phyloP scores from a whole-genome alignment of 352 stramenopile genomes.

The Pythium plurisporium region DNA sequence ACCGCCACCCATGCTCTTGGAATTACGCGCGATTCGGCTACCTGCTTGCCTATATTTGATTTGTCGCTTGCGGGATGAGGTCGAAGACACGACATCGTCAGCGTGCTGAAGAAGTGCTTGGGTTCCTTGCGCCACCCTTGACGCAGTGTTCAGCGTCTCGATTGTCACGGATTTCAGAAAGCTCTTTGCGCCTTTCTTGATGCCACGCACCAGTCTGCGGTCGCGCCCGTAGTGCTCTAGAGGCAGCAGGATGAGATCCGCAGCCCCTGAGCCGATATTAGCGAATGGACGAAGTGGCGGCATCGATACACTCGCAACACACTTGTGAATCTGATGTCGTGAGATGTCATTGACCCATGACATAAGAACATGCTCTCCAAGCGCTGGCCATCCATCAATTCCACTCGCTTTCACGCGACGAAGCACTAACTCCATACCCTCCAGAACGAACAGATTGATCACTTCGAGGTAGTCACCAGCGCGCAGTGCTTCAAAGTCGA shows the following conservation, averaged over 20 bases:
- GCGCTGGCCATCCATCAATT: constrained; percentile 65
- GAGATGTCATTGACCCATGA: constrained; percentile 89
- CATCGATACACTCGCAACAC: constrained; percentile 84
- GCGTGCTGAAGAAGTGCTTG: constrained; percentile 79
- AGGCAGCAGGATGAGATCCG: constrained; percentile 81
- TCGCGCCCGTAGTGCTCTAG: constrained; percentile 86
- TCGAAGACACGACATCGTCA: constrained; percentile 75
- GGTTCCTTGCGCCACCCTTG: constrained; percentile 76
- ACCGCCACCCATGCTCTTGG: constrained; percentile 65
- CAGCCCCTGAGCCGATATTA: constrained; percentile 82
- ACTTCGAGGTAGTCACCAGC: constrained; percentile 86
- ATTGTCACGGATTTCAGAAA: constrained; percentile 88
- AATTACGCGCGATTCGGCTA: constrained; percentile 78
- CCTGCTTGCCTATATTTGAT: constrained; percentile 77
- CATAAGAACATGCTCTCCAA: constrained; percentile 72
- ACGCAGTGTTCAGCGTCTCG: constrained; percentile 82
- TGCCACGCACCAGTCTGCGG: constrained; percentile 68
- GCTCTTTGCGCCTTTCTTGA: constrained; percentile 84
- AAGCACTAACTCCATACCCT: constrained; percentile 86
- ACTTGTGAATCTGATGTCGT: constrained; percentile 86
- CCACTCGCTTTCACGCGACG: constrained; percentile 81
- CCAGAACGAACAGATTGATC: constrained; percentile 86
- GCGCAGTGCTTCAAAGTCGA: constrained; percentile 78
- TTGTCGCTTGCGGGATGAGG: constrained; percentile 59
- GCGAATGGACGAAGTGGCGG: constrained; percentile 78